A percentile compares a stretch with the other conserved stretches of the same genome.
phyloP scores from a whole-genome alignment of 179 eudicot species.

The Patellifolia procumbens region DNA sequence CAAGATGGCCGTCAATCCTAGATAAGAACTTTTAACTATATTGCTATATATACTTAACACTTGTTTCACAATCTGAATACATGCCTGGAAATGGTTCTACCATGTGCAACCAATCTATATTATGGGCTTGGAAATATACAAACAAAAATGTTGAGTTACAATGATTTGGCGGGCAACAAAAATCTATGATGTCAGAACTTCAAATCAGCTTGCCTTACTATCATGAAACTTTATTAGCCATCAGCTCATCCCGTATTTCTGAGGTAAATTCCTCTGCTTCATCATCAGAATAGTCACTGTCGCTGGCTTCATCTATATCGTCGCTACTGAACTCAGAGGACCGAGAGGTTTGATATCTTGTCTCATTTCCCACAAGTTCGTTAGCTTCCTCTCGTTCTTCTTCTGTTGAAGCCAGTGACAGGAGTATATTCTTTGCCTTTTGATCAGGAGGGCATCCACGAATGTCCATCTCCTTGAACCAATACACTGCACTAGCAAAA shows the following conservation, averaged over 20 bases:
- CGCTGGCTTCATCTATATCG: slow-evolving; percentile 28
- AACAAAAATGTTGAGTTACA: slow-evolving; percentile 1
- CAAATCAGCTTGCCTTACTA: background rate
- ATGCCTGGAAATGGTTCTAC: slow-evolving; percentile 16
- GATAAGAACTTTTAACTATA: background rate
- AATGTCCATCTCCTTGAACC: slow-evolving; percentile 90
- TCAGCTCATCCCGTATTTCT: slow-evolving; percentile 11
- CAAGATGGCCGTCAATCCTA: no score
- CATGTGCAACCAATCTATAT: slow-evolving; percentile 22
- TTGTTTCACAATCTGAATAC: slow-evolving; percentile 13
- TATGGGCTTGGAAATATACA: slow-evolving; percentile 11
- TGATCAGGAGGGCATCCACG: slow-evolving; percentile 75
- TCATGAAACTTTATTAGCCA: slow-evolving; percentile 5
- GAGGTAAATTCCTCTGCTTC: slow-evolving; percentile 15
- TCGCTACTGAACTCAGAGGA: slow-evolving; percentile 21
- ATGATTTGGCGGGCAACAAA: background rate
- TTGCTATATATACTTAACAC: background rate
- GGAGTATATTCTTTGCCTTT: slow-evolving; percentile 85
- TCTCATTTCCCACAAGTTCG: slow-evolving; percentile 41
- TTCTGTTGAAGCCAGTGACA: slow-evolving; percentile 68
- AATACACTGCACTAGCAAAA: slow-evolving; percentile 73
- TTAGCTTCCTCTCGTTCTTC: slow-evolving; percentile 79
- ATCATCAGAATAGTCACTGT: slow-evolving; percentile 11
- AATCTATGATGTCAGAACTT: background rate
- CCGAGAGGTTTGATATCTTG: slow-evolving; percentile 13